Conservation (phyloP, 2,329 filamentous ascomycete species). For the Rhytidhysteron rufulum region DNA sequence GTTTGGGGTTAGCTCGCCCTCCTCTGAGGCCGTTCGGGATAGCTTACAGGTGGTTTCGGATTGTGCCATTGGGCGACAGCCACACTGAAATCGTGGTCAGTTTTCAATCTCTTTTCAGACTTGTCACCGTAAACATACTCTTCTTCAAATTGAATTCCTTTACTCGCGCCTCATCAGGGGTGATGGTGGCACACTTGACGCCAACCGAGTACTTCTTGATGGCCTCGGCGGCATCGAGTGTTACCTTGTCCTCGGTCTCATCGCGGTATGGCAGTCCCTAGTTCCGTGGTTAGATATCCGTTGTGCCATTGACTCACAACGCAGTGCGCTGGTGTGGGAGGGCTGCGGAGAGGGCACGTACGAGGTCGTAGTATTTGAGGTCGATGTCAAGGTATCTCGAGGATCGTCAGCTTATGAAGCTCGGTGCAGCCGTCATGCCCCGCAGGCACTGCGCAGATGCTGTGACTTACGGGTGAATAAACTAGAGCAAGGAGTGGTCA, state of each 20-base stretch:
- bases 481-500: slow-evolving; percentile 41
- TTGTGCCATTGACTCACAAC: background rate
- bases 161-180: slow-evolving; percentile 91
- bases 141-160: slow-evolving; percentile 99
- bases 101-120: slow-evolving; percentile 2
- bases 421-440: background rate
- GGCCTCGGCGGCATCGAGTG: slow-evolving; percentile 87
- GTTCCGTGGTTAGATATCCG: background rate
- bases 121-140: slow-evolving; percentile 55
- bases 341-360: slow-evolving; percentile 30
- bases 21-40: background rate
- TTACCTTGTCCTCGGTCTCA: slow-evolving; percentile 94
- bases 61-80: slow-evolving; percentile 93
- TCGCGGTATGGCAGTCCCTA: slow-evolving; percentile 88
- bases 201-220: slow-evolving; percentile 99
- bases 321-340: background rate
- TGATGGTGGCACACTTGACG: slow-evolving; percentile 99
- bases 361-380: slow-evolving; percentile 94
- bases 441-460: no score
- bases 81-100: slow-evolving; percentile 62
- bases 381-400: slow-evolving; percentile 83
- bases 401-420: background rate
- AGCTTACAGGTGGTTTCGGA: slow-evolving; percentile 60
- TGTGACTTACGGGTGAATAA: slow-evolving; percentile 74
- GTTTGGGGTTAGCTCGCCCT: slow-evolving; percentile 14